Percentiles rank a stretch among this genome's conserved stretches.
phyloP scores from a whole-genome alignment of 495 filamentous ascomycete genomes.

The Hypoxylon intermedium region DNA sequence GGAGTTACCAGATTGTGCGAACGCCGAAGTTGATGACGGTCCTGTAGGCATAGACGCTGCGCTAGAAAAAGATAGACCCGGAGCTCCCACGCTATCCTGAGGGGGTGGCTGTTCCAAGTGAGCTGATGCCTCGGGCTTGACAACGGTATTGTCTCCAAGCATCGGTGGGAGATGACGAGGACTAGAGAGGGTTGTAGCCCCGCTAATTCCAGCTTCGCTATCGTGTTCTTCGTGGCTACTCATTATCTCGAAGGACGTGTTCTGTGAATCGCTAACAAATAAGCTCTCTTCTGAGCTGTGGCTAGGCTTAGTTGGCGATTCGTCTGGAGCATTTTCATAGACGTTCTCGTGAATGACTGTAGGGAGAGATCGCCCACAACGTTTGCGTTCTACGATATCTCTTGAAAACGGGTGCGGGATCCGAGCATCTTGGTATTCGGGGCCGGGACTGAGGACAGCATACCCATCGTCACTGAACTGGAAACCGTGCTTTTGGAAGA shows the following conservation, averaged over 20 bases:
- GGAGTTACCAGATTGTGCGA: background rate
- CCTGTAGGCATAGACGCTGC: background rate
- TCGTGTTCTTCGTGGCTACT: background rate
- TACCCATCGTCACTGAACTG: constrained; percentile 60
- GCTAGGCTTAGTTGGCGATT: background rate
- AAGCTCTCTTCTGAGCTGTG: constrained; percentile 34
- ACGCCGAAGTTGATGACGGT: background rate
- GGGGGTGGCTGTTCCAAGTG: background rate
- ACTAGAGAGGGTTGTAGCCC: background rate
- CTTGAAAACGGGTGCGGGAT: constrained; percentile 53
- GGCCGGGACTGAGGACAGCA: constrained; percentile 49
- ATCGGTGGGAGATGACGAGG: constrained; percentile 1
- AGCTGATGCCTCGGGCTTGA: background rate
- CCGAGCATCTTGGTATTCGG: constrained; percentile 45
- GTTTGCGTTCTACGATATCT: constrained; percentile 58
- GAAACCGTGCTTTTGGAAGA: constrained; percentile 73
- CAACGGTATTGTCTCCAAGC: constrained; percentile 10
- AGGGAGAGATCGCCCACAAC: constrained; percentile 48
- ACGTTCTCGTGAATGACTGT: constrained; percentile 56
- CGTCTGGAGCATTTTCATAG: constrained; percentile 40
- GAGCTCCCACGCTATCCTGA: background rate
- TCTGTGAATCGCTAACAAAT: constrained; percentile 41
- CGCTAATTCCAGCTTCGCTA: constrained; percentile 1
- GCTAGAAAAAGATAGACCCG: background rate
- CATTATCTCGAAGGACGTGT: constrained; percentile 2